Evolutionary conservation across 2,329 filamentous ascomycete genomes (phyloP).

Genomic region (Trichoderma sp.): DNA sequence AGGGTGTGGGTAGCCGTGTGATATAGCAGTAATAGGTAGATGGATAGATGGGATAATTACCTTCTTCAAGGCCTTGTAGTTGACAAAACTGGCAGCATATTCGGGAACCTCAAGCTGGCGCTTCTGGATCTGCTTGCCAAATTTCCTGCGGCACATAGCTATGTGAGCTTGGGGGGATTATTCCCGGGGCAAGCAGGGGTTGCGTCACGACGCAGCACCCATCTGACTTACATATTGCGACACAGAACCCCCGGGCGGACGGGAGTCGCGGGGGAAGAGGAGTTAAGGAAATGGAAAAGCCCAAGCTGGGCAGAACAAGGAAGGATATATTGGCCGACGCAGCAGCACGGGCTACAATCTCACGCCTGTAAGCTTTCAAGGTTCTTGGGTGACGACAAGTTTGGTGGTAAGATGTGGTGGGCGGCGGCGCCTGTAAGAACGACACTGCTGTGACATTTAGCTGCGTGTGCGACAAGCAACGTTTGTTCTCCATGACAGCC

Average conservation of each 20-base stretch:
- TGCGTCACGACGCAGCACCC: conserved; percentile 19
- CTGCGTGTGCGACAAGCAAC: conserved; percentile 8
- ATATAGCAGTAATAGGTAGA: background rate
- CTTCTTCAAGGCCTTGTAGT: conserved; percentile 99
- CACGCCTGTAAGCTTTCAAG: background rate
- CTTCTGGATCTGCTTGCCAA: conserved; percentile 99
- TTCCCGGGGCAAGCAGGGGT: conserved; percentile 1
- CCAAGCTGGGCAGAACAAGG: background rate
- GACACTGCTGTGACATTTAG: conserved; percentile 12
- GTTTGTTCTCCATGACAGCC: background rate
- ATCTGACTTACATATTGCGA: conserved; percentile 37
- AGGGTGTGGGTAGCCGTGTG: background rate
- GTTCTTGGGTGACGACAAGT: background rate
- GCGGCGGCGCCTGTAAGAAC: conserved; percentile 6
- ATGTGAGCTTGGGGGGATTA: conserved; percentile 17
- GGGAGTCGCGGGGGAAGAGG: conserved; percentile 14
- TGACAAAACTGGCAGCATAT: conserved; percentile 98
- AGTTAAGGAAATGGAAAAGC: conserved; percentile 10
- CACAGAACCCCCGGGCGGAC: conserved; percentile 19
- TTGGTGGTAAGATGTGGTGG: conserved; percentile 1
- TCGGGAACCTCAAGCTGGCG: conserved; percentile 98
- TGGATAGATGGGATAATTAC: conserved; percentile 42
- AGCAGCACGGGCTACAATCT: conserved; percentile 6
- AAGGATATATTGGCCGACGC: conserved; percentile 7
- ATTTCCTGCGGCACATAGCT: conserved; percentile 72